Conservation (phyloP, 257 asterid genomes). For the Petunia secreta region DNA sequence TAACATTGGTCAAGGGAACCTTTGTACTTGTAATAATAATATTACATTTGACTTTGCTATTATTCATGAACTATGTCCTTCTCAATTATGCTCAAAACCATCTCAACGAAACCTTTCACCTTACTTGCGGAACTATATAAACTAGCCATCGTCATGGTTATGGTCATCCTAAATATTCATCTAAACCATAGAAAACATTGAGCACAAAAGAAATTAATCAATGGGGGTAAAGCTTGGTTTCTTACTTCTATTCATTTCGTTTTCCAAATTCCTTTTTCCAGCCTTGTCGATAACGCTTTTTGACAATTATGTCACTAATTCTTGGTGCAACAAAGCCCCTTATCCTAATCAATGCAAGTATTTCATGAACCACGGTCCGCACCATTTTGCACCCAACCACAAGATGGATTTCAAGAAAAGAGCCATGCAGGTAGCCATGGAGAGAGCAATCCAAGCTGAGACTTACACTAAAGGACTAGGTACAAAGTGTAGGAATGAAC, state of each 20-base stretch:
- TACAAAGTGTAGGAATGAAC: slow-evolving; percentile 45
- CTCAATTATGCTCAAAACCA: slow-evolving; percentile 30
- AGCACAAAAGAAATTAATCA: neutral
- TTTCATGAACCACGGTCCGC: slow-evolving; percentile 41
- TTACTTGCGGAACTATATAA: slow-evolving; percentile 36
- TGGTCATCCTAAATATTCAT: neutral
- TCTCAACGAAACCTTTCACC: slow-evolving; percentile 34
- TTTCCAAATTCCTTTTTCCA: slow-evolving; percentile 31
- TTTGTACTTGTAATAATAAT: slow-evolving; percentile 13
- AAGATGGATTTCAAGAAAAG: slow-evolving; percentile 54
- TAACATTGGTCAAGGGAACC: slow-evolving; percentile 1
- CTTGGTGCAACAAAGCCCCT: slow-evolving; percentile 79
- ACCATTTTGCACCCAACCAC: slow-evolving; percentile 33
- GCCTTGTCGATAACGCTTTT: slow-evolving; percentile 27
- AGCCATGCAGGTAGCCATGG: slow-evolving; percentile 51
- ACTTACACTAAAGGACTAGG: slow-evolving; percentile 49
- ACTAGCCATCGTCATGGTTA: neutral
- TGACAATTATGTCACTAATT: slow-evolving; percentile 27
- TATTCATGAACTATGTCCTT: slow-evolving; percentile 34
- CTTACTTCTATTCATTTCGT: slow-evolving; percentile 31
- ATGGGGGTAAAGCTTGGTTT: slow-evolving; percentile 35
- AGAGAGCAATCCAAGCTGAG: slow-evolving; percentile 48
- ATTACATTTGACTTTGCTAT: slow-evolving; percentile 36
- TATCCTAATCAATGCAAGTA: slow-evolving; percentile 69
- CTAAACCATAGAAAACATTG: neutral